Evolutionary conservation across 306 rosid genomes (phyloP), one percentile per base, ranked within the genome.

Genomic region (Comarum palustre): DNA sequence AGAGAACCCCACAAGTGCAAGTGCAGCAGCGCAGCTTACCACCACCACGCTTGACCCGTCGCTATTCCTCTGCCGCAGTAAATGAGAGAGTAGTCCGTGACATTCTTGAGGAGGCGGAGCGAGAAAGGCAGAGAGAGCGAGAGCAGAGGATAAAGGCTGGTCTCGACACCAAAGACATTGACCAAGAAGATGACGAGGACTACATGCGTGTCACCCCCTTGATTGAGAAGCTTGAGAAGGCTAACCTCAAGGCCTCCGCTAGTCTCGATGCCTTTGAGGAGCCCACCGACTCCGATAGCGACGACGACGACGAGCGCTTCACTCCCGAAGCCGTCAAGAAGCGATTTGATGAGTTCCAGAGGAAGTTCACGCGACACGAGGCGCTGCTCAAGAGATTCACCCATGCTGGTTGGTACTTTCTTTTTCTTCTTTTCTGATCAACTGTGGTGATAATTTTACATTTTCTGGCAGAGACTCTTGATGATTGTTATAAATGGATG

Each of bases 401-500:
- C 0, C 82, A 82, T 0, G 78, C 96, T 15, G 86, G 92, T 86
- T 57, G 10, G 42, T 38, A n/a, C n/a, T 16, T 47, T n/a, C 17
- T 8, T 3, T n/a, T 9, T 8, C 11, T n/a, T 51, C 16, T 36
- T 36, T 36, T 36, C 39, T 6, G 7, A 36, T 36, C 16, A 3
- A 43, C 2, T 43, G 5, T 43, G 13, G 13, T 41, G 13, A 41
- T 48, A n/a, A 8, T 32, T 7, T 11, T 19, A 14, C 63, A 6
- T 69, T 76, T 68, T 46, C 63, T 63, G 57, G 61, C 84, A 88
- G 95, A 85, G 29, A 84, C 96, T 17, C 88, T 94, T 17, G 94
- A 91, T 41, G 96, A 94, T 45, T 87, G 96, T 15, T 91, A 78
- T 79, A 91, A 88, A 67, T 89, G 94, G 90, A 94, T 89, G 96